Base-by-base conservation (phyloP, 2,329 filamentous ascomycete species). In the Alternaria sp. region DNA sequence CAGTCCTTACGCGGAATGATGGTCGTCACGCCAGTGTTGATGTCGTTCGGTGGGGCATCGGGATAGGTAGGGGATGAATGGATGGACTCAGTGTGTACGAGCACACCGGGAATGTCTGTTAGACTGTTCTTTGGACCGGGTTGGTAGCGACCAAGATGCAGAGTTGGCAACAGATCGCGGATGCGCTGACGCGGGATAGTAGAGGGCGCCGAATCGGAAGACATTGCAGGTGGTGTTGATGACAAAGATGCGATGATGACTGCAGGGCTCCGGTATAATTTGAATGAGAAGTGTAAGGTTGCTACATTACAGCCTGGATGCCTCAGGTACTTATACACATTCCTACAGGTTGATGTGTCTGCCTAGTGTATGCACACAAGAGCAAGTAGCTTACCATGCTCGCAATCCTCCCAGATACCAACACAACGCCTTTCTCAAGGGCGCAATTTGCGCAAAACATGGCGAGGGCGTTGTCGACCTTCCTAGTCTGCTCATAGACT, bases 1-100 rank as follows among this genome's bases (percentile, higher is more conserved):
- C 79, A 81, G 61, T 82, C 77, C 43, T 74, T 75, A 10, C 81
- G 79, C 0, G 82, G 81, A 1, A 83, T 73, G 58, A 84, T 83
- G 23, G 80, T 79, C 0, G 82, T 84, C 0, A 83, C 71, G 15
- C 82, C 82, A 5, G 81, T 84, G 62, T 80, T 81, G 65, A 80
- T 77, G n/a, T 71, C 68, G 17, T 67, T 69, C 7, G 68, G 49
- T 1, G 75, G 59, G 2, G 74, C 71, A 57, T 77, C 65, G 28
- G 77, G 70, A 32, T 75, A 74, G 1, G 57, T 63, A 17, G 74
- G 66, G 0, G 76, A 79, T 3, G 68, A 63, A 59, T 77, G 73
- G 56, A 81, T 80, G 17, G 77, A 77, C 61, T 82, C 77, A 3
- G 80, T 81, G 23, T 79, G 78, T 7, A 83, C 79, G 11, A 82